phyloP scores from a whole-genome alignment of 2,329 filamentous ascomycete genomes.

The Cladophialophora exuberans region DNA sequence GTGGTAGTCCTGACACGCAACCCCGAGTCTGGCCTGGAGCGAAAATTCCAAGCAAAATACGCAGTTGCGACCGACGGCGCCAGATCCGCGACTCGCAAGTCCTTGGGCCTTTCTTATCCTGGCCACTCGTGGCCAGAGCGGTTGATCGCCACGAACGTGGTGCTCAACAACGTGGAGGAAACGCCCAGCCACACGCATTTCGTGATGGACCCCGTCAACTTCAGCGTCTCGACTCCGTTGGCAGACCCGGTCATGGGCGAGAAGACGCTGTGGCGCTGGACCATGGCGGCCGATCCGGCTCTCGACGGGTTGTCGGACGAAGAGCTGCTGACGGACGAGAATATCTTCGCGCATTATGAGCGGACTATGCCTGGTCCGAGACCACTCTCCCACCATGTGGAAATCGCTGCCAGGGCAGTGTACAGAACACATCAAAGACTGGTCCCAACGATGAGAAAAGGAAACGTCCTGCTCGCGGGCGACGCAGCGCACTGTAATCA shows the following conservation, averaged over 20 bases:
- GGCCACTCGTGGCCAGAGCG: slow-evolving; percentile 25
- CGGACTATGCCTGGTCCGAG: slow-evolving; percentile 10
- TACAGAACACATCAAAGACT: slow-evolving; percentile 22
- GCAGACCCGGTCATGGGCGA: slow-evolving; percentile 15
- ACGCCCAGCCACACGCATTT: slow-evolving; percentile 7
- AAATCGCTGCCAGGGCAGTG: slow-evolving; percentile 12
- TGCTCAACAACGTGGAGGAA: slow-evolving; percentile 8
- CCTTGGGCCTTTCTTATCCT: slow-evolving; percentile 17
- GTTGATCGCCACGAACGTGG: slow-evolving; percentile 18
- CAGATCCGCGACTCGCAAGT: slow-evolving; percentile 9
- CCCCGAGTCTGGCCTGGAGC: neutral
- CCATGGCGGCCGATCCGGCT: slow-evolving; percentile 13
- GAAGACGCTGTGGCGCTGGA: slow-evolving; percentile 19
- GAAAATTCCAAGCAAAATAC: slow-evolving; percentile 5
- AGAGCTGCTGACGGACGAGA: slow-evolving; percentile 15
- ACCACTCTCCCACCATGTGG: slow-evolving; percentile 13
- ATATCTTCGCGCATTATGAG: slow-evolving; percentile 16
- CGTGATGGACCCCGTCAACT: slow-evolving; percentile 13
- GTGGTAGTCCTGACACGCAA: slow-evolving; percentile 5
- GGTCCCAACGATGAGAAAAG: slow-evolving; percentile 16
- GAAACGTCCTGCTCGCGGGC: slow-evolving; percentile 52
- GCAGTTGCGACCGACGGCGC: slow-evolving; percentile 20
- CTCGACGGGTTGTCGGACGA: slow-evolving; percentile 10
- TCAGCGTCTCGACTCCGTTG: slow-evolving; percentile 15
- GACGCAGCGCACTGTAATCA: slow-evolving; percentile 59